phyloP scores from a whole-genome alignment of 495 filamentous ascomycete species.

The Lepraria neglecta region DNA sequence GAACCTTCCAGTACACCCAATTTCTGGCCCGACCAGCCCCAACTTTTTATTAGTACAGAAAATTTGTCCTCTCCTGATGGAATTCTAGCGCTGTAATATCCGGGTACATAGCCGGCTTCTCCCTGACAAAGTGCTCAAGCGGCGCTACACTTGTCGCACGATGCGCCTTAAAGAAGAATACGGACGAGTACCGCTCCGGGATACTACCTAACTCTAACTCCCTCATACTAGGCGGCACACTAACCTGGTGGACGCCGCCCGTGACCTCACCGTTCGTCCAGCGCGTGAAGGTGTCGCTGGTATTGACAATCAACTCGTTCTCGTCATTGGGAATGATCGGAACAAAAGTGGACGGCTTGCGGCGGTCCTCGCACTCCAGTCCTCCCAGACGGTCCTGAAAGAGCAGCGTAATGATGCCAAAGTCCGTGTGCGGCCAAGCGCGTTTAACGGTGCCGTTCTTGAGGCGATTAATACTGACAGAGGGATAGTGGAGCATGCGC shows the following conservation, averaged over 20 bases:
- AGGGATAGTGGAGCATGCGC: conserved; percentile 17
- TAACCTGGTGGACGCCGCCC: neutral
- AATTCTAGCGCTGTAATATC: conserved; percentile 7
- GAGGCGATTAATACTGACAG: conserved; percentile 2
- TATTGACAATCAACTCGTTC: conserved; percentile 9
- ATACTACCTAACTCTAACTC: neutral
- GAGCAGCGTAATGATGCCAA: conserved; percentile 16
- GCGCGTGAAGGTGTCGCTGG: neutral
- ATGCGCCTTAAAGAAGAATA: conserved; percentile 5
- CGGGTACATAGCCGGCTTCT: neutral
- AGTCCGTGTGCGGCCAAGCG: conserved; percentile 18
- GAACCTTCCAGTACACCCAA: too few species aligned
- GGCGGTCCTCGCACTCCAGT: neutral
- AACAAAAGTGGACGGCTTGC: conserved; percentile 1
- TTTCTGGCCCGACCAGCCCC: too few species aligned
- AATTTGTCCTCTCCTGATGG: conserved; percentile 3
- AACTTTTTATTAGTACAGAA: neutral
- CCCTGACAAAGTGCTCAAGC: conserved; percentile 8
- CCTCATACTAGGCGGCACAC: neutral
- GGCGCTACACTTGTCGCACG: neutral
- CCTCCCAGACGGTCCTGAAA: conserved; percentile 10
- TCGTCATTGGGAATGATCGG: neutral
- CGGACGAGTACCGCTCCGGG: conserved; percentile 4
- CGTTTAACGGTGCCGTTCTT: conserved; percentile 3
- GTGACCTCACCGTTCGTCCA: neutral